Base-by-base conservation (phyloP, 164 flowering plant genomes). In the Tetracentron sinense region DNA sequence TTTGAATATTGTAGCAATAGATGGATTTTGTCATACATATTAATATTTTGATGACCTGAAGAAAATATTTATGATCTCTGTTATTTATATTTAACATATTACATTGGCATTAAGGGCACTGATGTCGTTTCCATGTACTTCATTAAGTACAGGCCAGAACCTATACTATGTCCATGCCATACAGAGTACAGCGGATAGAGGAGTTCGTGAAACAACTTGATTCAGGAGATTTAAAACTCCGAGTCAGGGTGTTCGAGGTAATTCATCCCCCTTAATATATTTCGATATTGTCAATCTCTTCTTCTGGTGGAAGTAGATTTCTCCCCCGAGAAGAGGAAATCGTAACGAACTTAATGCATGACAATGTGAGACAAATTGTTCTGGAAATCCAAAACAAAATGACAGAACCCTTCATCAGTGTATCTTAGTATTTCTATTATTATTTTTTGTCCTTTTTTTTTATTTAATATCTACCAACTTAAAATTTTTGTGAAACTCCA, bases 211-310 rank as follows among this genome's bases (percentile, higher is more conserved):
- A 89, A 69, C 86, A 94, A 65, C 91, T 94, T 33, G 98, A 91
- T 60, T 65, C 88, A 0, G 98, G 98, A 58, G 98, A 94, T 57
- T 22, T 90, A 22, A 91, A 91, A 80, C 95, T 94, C 17, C 83
- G 97, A 63, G 98, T 94, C 56, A 84, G 96, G 30, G 98, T 94
- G 49, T 89, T 94, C 31, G 98, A 91, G 97, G 98, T 90, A 78
- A 12, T 48, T 55, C 20, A 30, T 28, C 23, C 42, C 23, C 38
- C 46, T 21, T 30, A 42, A 64, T 46, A 26, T 22, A 35, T 17
- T 48, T 51, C 31, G 12, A 21, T n/a, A n/a, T n/a, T n/a, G n/a
- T n/a, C n/a, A n/a, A n/a, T n/a, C n/a, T n/a, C n/a, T n/a, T n/a
- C n/a, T n/a, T n/a, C n/a, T n/a, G n/a, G n/a, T n/a, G n/a, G n/a